These are phyloP conservation scores for Xylaria flabelliformis DNA, from an alignment of 495 filamentous ascomycete genomes.

Conservation along the genomic window DNA sequence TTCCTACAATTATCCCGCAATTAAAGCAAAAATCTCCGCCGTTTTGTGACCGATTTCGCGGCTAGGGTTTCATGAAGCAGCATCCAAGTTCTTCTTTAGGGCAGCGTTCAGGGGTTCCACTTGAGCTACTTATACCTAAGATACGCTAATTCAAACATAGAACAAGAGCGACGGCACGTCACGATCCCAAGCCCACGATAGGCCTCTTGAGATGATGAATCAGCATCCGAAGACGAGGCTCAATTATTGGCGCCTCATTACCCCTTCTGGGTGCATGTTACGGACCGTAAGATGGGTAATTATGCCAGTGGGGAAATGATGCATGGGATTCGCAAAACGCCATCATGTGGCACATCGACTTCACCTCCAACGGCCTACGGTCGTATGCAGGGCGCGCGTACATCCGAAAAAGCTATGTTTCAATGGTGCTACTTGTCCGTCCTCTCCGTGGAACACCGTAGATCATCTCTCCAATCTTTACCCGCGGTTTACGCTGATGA, in stretches of 20 bases:
- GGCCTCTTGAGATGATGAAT: conserved; percentile 1
- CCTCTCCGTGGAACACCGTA: background rate
- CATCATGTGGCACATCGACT: conserved; percentile 18
- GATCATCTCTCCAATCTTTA: conserved; percentile 5
- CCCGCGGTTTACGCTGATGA: conserved; percentile 11
- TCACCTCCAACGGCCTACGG: background rate
- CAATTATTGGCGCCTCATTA: background rate
- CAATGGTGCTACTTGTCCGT: conserved; percentile 8
- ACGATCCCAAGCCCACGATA: background rate
- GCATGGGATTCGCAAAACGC: conserved; percentile 27
- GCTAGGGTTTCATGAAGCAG: background rate
- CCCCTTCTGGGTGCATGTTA: background rate
- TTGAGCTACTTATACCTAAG: too few species aligned
- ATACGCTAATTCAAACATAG: background rate
- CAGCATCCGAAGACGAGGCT: background rate
- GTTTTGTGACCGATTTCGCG: background rate
- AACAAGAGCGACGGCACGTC: background rate
- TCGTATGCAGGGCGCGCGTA: background rate
- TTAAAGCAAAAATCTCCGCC: conserved; percentile 1
- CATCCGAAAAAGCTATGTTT: background rate
- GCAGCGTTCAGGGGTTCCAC: background rate
- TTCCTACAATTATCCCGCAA: conserved; percentile 12
- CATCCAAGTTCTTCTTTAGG: background rate
- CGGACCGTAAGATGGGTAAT: background rate
- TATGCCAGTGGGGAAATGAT: background rate